These are phyloP conservation scores for Passiflora organensis DNA, from an alignment of 345 rosid species.

Conservation along the genomic window DNA sequence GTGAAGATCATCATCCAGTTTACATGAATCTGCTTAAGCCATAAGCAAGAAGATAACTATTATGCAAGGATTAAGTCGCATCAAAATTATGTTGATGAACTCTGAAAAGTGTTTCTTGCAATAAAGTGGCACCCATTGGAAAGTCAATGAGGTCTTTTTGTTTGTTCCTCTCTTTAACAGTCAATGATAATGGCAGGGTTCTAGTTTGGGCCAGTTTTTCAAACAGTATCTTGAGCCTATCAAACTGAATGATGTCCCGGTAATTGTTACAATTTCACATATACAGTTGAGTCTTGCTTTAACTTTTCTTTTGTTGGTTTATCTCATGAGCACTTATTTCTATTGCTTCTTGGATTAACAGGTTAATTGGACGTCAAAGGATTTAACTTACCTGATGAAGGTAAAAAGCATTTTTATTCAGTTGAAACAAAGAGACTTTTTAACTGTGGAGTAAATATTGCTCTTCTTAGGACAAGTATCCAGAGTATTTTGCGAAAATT, in stretches of 20 bases:
- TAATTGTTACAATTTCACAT: slow-evolving; percentile 21
- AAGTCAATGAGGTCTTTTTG: neutral
- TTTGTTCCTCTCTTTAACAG: neutral
- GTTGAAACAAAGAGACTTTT: slow-evolving; percentile 5
- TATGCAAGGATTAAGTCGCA: neutral
- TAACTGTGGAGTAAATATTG: slow-evolving; percentile 14
- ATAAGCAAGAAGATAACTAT: neutral
- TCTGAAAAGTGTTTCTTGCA: neutral
- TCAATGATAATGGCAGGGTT: slow-evolving; percentile 52
- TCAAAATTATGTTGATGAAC: neutral
- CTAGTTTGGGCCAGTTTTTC: slow-evolving; percentile 94
- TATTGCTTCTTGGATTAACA: slow-evolving; percentile 25
- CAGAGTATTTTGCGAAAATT: slow-evolving; percentile 52
- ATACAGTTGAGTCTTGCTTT: neutral
- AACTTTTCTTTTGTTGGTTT: slow-evolving; percentile 6
- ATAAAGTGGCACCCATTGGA: neutral
- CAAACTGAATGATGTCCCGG: slow-evolving; percentile 83
- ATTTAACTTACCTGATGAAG: slow-evolving; percentile 84
- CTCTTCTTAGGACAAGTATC: slow-evolving; percentile 59
- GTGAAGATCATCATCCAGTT: too few relatives aligned
- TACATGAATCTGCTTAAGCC: neutral
- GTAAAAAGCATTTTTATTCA: slow-evolving; percentile 29
- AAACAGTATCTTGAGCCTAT: slow-evolving; percentile 83
- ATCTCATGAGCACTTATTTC: slow-evolving; percentile 7
- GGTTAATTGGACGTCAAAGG: slow-evolving; percentile 90